These are phyloP conservation scores for Metarhizium robertsii DNA, from an alignment of 2,329 filamentous ascomycete genomes.

Conservation along the genomic window DNA sequence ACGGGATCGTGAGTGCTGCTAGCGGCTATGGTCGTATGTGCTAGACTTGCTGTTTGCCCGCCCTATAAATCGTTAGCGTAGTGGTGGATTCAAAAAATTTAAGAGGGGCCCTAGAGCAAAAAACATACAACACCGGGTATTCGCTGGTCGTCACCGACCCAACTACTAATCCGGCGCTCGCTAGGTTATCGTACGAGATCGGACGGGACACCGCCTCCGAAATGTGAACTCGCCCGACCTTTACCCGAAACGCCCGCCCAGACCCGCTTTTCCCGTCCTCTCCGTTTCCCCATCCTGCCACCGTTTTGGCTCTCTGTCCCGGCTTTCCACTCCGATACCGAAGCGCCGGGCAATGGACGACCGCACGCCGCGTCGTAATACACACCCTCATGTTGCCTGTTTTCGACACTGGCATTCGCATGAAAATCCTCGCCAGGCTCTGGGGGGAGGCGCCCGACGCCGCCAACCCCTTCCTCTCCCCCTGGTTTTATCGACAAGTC, in stretches of 20 bases:
- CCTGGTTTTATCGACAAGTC: background rate
- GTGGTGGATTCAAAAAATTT: too few species aligned
- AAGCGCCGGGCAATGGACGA: background rate
- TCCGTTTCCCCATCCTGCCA: background rate
- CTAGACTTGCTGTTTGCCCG: too few species aligned
- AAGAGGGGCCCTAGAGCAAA: too few species aligned
- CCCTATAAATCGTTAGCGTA: too few species aligned
- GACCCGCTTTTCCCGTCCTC: background rate
- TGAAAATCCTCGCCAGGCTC: background rate
- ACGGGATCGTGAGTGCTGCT: too few species aligned
- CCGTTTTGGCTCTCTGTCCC: background rate
- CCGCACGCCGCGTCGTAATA: background rate
- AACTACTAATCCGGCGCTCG: too few species aligned
- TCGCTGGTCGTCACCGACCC: too few species aligned
- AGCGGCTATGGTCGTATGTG: too few species aligned
- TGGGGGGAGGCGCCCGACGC: background rate
- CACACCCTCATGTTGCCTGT: background rate
- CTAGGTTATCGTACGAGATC: background rate
- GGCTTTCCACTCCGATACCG: background rate
- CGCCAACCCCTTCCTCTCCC: background rate
- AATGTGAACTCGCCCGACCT: background rate
- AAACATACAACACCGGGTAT: too few species aligned
- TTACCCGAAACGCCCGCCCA: background rate
- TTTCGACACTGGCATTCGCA: background rate
- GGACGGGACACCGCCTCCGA: background rate